These are phyloP conservation scores for Monosporascus sp. DNA, from an alignment of 2,329 filamentous ascomycete species.

Conservation along the genomic window DNA sequence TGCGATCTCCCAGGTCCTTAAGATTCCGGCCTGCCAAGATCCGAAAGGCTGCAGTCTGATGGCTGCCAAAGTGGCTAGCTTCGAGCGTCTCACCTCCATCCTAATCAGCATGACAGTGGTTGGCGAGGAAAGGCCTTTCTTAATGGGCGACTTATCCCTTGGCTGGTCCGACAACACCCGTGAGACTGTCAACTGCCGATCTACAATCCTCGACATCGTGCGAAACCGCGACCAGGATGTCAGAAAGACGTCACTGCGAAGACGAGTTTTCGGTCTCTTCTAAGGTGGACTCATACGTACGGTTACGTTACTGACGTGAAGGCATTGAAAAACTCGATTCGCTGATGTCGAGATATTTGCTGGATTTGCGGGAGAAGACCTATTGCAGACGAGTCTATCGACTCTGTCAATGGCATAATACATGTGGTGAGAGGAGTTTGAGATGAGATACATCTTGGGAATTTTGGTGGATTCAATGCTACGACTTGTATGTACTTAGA, in stretches of 20 bases:
- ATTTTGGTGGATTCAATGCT: slow-evolving; percentile 17
- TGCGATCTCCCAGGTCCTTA: slow-evolving; percentile 12
- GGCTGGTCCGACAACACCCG: slow-evolving; percentile 39
- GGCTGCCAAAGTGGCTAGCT: slow-evolving; percentile 15
- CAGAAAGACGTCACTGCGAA: slow-evolving; percentile 11
- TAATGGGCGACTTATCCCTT: slow-evolving; percentile 40
- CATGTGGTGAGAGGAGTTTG: slow-evolving; percentile 9
- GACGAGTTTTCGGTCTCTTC: slow-evolving; percentile 12
- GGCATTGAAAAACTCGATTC: slow-evolving; percentile 11
- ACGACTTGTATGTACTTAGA: slow-evolving; percentile 14
- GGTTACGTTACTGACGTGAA: slow-evolving; percentile 5
- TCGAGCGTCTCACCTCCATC: slow-evolving; percentile 27
- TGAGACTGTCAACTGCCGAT: slow-evolving; percentile 31
- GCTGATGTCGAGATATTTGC: slow-evolving; percentile 16
- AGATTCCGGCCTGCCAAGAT: slow-evolving; percentile 18
- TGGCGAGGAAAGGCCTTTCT: slow-evolving; percentile 36
- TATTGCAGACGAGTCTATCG: slow-evolving; percentile 10
- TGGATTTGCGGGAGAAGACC: slow-evolving; percentile 15
- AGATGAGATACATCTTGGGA: slow-evolving; percentile 12
- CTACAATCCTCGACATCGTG: slow-evolving; percentile 24
- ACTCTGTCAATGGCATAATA: slow-evolving; percentile 16
- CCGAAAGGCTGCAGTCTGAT: slow-evolving; percentile 15
- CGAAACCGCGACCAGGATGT: slow-evolving; percentile 13
- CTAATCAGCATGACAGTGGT: slow-evolving; percentile 34
- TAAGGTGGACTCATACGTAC: slow-evolving; percentile 7